These are phyloP conservation scores for Mycena alexandri DNA, from an alignment of 768 basidiomycete genomes.

Conservation along the genomic window DNA sequence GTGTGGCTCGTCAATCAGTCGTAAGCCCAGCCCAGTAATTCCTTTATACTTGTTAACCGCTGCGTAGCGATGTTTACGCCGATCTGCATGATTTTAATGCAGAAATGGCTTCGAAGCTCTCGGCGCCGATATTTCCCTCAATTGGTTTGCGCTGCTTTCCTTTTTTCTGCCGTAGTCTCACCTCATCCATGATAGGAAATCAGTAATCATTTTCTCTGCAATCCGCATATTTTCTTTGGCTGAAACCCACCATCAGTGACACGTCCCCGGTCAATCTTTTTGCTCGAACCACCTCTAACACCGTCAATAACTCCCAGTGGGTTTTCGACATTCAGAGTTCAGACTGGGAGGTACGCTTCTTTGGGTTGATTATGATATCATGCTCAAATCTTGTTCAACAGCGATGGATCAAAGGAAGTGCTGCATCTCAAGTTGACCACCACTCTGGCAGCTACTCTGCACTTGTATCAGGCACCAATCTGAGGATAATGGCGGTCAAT, in stretches of 20 bases:
- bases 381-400: background rate
- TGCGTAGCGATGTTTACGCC: slow-evolving; percentile 42
- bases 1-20: slow-evolving; percentile 47
- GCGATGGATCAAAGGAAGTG: slow-evolving; percentile 50
- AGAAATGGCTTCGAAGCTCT: slow-evolving; percentile 44
- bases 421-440: slow-evolving; percentile 46
- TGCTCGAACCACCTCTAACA: slow-evolving; percentile 48
- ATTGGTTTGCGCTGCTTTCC: slow-evolving; percentile 38
- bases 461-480: slow-evolving; percentile 46
- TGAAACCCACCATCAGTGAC: slow-evolving; percentile 46
- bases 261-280: slow-evolving; percentile 55
- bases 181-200: background rate
- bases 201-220: background rate
- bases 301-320: slow-evolving; percentile 47
- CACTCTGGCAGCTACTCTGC: slow-evolving; percentile 52
- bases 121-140: slow-evolving; percentile 43
- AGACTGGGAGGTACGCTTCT: slow-evolving; percentile 42
- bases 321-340: slow-evolving; percentile 49
- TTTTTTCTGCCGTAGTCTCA: background rate
- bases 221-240: background rate
- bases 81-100: slow-evolving; percentile 47
- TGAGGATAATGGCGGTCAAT: slow-evolving; percentile 54
- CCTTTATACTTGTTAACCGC: background rate
- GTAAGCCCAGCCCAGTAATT: slow-evolving; percentile 32
- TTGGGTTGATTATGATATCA: background rate